Conservation (phyloP, 2,329 filamentous ascomycete species). For the Aspergillus eucalypticola region DNA sequence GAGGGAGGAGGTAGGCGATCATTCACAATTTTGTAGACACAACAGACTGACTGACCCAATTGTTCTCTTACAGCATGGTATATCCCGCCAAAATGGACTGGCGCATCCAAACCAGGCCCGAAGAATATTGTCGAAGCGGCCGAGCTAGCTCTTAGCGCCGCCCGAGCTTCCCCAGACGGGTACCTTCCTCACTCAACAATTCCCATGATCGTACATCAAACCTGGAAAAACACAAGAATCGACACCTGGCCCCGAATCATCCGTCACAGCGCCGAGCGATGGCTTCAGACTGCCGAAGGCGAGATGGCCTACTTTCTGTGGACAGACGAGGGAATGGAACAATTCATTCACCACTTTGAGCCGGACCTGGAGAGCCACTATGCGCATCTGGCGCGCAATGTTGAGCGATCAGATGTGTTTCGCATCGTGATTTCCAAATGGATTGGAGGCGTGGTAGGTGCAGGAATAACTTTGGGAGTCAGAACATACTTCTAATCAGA, state of each 20-base stretch:
- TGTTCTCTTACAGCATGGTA: conserved; percentile 12
- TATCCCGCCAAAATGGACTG: conserved; percentile 13
- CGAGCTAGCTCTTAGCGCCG: conserved; percentile 23
- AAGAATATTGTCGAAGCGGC: conserved; percentile 31
- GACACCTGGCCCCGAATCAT: conserved; percentile 29
- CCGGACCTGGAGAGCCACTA: conserved; percentile 26
- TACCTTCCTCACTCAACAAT: conserved; percentile 28
- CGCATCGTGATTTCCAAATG: conserved; percentile 34
- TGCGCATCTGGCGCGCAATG: conserved; percentile 24
- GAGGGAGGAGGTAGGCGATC: no score
- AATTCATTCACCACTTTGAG: conserved; percentile 30
- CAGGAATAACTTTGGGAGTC: fast-evolving
- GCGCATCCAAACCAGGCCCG: neutral
- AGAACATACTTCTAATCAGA: neutral
- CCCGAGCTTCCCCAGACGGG: conserved; percentile 13
- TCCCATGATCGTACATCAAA: conserved; percentile 36
- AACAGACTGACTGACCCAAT: no score
- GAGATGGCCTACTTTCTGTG: conserved; percentile 38
- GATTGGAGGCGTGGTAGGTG: conserved; percentile 24
- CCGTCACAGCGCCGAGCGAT: conserved; percentile 29
- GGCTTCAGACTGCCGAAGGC: conserved; percentile 27
- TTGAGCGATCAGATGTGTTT: conserved; percentile 36
- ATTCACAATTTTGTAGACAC: no score
- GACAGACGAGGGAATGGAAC: conserved; percentile 32
- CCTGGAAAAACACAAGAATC: conserved; percentile 30